A percentile compares a stretch with the other conserved stretches of the same genome.
Conservation (phyloP, 129 eudicot species). For the Sambucus nigra region DNA sequence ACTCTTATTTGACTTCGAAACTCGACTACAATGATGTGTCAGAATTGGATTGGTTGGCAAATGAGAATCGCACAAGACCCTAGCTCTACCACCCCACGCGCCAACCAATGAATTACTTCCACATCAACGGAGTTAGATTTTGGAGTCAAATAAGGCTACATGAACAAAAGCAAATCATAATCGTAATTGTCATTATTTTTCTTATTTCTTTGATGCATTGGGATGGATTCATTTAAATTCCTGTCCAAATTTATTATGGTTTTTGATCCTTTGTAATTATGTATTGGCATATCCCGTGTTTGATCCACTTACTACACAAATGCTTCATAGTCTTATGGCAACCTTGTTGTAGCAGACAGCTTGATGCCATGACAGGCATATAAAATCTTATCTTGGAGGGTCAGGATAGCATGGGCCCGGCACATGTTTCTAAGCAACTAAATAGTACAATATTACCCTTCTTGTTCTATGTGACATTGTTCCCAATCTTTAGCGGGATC, state of each 20-base stretch:
- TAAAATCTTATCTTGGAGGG: conserved; percentile 33
- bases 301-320: not conserved
- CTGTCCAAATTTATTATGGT: not conserved
- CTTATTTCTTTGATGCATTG: no score
- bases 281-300: not conserved
- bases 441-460: conserved; percentile 21
- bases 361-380: conserved; percentile 11
- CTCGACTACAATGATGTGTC: no score
- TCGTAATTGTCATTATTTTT: no score
- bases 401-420: conserved; percentile 35
- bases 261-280: not conserved
- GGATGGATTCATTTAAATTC: no score
- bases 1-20: no score
- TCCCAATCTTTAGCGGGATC: not conserved
- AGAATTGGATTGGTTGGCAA: no score
- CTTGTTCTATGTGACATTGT: conserved; percentile 13
- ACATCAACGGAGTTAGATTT: no score
- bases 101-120: no score
- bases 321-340: conserved; percentile 1
- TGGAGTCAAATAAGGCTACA: no score
- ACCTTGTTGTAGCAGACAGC: conserved; percentile 12
- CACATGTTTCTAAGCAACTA: conserved; percentile 39
- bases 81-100: no score
- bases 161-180: no score
- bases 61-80: no score